These are phyloP conservation scores for Circinella minor DNA, from an alignment of 371 early-diverging fungal species.

Conservation along the genomic window DNA sequence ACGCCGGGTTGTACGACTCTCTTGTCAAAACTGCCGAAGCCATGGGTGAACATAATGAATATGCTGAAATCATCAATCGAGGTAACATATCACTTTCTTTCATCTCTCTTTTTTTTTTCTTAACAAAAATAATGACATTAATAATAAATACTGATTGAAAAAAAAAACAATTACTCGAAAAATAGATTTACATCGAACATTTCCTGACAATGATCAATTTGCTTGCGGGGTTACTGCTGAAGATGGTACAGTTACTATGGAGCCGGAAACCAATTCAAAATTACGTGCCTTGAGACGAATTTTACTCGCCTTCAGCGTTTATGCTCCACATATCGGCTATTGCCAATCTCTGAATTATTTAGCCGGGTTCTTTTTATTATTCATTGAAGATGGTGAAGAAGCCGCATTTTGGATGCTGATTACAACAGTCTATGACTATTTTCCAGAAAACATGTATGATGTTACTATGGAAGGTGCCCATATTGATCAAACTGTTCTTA, in stretches of 20 bases:
- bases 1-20: constrained; percentile 63
- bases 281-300: constrained; percentile 71
- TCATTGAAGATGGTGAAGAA: constrained; percentile 76
- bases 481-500: constrained; percentile 77
- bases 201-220: constrained; percentile 82
- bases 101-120: neutral
- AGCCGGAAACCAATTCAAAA: constrained; percentile 56
- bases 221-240: constrained; percentile 40
- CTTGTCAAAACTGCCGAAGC: constrained; percentile 58
- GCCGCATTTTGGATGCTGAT: constrained; percentile 85
- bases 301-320: constrained; percentile 70
- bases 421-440: constrained; percentile 70
- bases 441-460: constrained; percentile 82
- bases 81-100: constrained; percentile 8
- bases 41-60: constrained; percentile 57
- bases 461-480: constrained; percentile 79
- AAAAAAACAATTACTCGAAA: too few species aligned
- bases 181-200: constrained; percentile 76
- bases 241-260: constrained; percentile 35
- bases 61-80: constrained; percentile 71
- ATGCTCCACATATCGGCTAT: constrained; percentile 78
- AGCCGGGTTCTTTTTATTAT: constrained; percentile 76
- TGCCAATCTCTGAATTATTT: constrained; percentile 87
- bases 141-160: too few species aligned
- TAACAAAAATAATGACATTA: too few species aligned